A percentile compares a stretch with the other conserved stretches of the same genome.
Conservation (phyloP, 495 filamentous ascomycete genomes). For the Trichoderma orchidacearum region DNA sequence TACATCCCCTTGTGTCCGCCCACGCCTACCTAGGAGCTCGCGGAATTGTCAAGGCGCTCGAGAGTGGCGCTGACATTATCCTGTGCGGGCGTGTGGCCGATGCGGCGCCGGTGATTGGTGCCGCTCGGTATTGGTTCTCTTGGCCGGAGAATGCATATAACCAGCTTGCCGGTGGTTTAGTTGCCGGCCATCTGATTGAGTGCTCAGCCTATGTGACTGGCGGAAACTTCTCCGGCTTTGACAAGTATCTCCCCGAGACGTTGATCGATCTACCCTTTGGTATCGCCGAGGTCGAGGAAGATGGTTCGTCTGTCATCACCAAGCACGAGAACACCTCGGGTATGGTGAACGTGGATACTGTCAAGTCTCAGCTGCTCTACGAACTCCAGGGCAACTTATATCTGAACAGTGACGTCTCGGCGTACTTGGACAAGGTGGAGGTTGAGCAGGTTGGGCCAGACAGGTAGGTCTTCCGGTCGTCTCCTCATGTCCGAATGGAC, state of each 20-base stretch:
- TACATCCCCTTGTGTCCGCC: not conserved
- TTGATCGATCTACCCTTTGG: constrained; percentile 33
- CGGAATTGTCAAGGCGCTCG: constrained; percentile 32
- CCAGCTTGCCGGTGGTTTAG: constrained; percentile 32
- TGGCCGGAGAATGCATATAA: constrained; percentile 28
- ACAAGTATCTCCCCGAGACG: constrained; percentile 6
- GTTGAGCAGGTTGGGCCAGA: constrained; percentile 32
- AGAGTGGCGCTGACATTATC: constrained; percentile 41
- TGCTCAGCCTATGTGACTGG: constrained; percentile 40
- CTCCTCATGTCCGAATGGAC: no score
- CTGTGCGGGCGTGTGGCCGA: constrained; percentile 40
- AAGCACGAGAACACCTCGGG: constrained; percentile 14
- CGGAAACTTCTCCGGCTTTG: constrained; percentile 39
- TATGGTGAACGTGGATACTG: constrained; percentile 23
- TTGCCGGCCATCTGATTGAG: constrained; percentile 39
- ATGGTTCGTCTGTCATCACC: constrained; percentile 27
- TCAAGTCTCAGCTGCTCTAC: constrained; percentile 42
- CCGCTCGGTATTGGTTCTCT: constrained; percentile 31
- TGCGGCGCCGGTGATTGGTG: constrained; percentile 36
- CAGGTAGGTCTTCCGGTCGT: no score
- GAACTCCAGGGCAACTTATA: constrained; percentile 45
- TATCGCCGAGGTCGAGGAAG: constrained; percentile 38
- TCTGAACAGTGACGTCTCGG: constrained; percentile 43
- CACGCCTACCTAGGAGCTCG: constrained; percentile 29
- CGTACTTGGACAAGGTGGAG: constrained; percentile 31